A percentile compares a stretch with the other conserved stretches of the same genome.
Conservation (phyloP, 1,139 yeast species). For the Sugiyamaella neomexicana region DNA sequence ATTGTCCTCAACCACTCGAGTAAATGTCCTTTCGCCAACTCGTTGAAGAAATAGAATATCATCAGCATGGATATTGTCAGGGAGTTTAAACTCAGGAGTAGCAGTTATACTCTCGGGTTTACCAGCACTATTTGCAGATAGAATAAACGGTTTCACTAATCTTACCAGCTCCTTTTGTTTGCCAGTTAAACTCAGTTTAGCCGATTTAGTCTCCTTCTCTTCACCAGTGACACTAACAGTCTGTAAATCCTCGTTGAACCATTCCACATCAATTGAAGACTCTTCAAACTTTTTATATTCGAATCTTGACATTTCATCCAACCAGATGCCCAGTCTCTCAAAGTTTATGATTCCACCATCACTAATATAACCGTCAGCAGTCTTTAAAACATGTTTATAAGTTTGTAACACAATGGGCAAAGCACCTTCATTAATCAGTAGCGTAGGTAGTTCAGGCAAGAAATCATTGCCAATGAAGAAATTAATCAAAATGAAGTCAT, state of each 20-base stretch:
- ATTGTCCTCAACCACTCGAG: constrained; percentile 31
- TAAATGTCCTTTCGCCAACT: constrained; percentile 32
- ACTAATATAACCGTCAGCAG: constrained; percentile 81
- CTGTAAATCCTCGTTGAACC: constrained; percentile 86
- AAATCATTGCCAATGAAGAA: constrained; percentile 98
- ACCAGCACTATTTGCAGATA: constrained; percentile 28
- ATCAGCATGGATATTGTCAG: constrained; percentile 26
- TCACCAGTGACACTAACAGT: constrained; percentile 73
- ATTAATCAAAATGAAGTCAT: constrained; percentile 89
- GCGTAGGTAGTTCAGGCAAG: constrained; percentile 94
- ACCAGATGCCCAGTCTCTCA: constrained; percentile 69
- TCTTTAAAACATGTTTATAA: constrained; percentile 75
- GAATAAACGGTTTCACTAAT: constrained; percentile 33
- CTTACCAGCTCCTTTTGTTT: constrained; percentile 55
- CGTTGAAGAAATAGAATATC: constrained; percentile 35
- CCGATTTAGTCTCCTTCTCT: constrained; percentile 53
- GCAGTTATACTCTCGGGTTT: constrained; percentile 16
- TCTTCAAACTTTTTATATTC: constrained; percentile 55
- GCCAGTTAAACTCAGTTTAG: constrained; percentile 58
- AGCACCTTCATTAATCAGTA: constrained; percentile 93
- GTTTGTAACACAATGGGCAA: constrained; percentile 86
- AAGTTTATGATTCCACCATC: constrained; percentile 80
- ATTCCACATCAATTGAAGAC: constrained; percentile 76
- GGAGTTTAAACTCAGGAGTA: constrained; percentile 23
- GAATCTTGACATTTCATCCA: constrained; percentile 79